Evolutionary conservation across 805 yeast species (phyloP).

Genomic region (Saturnispora bothae): DNA sequence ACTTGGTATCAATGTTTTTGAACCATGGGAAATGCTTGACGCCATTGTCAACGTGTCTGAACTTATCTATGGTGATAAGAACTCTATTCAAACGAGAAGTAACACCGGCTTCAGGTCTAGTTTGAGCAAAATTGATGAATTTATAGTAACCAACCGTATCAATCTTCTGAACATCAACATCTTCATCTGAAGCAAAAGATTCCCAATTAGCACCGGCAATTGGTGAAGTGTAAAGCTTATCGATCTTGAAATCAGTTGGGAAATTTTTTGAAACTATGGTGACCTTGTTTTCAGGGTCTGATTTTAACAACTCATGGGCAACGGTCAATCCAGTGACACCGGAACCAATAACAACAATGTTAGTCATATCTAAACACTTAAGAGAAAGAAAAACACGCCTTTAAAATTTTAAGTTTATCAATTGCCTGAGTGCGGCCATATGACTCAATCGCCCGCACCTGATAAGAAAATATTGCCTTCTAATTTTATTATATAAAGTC

Average conservation of each 20-base stretch:
- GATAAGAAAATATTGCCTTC: too few species aligned
- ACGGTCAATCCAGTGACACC: slow-evolving; percentile 50
- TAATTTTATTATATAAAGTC: too few species aligned
- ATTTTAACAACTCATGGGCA: slow-evolving; percentile 33
- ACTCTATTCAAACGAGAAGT: slow-evolving; percentile 17
- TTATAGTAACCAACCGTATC: slow-evolving; percentile 41
- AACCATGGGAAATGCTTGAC: slow-evolving; percentile 38
- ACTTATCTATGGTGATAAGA: slow-evolving; percentile 16
- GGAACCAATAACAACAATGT: slow-evolving; percentile 26
- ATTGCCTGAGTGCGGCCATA: too few species aligned
- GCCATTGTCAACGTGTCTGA: slow-evolving; percentile 9
- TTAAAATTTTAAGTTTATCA: too few species aligned
- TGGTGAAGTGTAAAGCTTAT: slow-evolving; percentile 46
- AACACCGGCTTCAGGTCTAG: slow-evolving; percentile 42
- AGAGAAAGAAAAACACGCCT: background rate
- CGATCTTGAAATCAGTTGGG: slow-evolving; percentile 46
- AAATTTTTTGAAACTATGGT: slow-evolving; percentile 35
- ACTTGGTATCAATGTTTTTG: slow-evolving; percentile 31
- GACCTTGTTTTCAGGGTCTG: slow-evolving; percentile 29
- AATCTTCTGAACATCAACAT: slow-evolving; percentile 22
- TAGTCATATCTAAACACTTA: slow-evolving; percentile 12
- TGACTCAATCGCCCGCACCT: background rate
- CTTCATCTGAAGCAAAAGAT: slow-evolving; percentile 43
- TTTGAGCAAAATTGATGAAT: slow-evolving; percentile 35
- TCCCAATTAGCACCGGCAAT: slow-evolving; percentile 69